Percentiles rank a stretch among this genome's conserved stretches.
These are phyloP conservation scores for Phaffia tasmanica DNA, from an alignment of 768 basidiomycete species.

Conservation along the genomic window DNA sequence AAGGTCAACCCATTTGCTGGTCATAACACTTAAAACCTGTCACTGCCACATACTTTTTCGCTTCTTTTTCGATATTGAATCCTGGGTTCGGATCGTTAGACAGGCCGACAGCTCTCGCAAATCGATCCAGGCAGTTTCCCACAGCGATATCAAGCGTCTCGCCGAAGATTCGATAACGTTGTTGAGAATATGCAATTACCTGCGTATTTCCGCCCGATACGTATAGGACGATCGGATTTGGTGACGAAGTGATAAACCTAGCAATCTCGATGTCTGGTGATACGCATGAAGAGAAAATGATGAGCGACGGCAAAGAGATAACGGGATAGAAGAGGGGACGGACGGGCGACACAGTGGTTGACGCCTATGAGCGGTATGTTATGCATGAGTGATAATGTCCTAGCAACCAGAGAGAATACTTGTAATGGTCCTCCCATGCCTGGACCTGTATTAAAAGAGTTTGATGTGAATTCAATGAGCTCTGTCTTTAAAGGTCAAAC, in stretches of 20 bases:
- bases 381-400: constrained; percentile 77
- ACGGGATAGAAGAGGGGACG: constrained; percentile 35
- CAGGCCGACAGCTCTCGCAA: constrained; percentile 84
- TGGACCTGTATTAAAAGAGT: constrained; percentile 54
- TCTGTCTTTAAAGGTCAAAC: neutral
- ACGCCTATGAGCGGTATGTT: constrained; percentile 88
- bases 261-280: constrained; percentile 94
- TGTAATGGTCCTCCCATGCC: constrained; percentile 98
- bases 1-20: neutral
- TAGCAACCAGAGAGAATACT: constrained; percentile 84
- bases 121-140: constrained; percentile 94
- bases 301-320: constrained; percentile 3
- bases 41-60: constrained; percentile 55
- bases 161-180: constrained; percentile 95
- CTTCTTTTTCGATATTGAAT: constrained; percentile 92
- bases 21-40: neutral
- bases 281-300: neutral
- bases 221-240: constrained; percentile 91
- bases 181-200: constrained; percentile 95
- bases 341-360: constrained; percentile 98
- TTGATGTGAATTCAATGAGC: constrained; percentile 1
- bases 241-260: constrained; percentile 81
- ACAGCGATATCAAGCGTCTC: constrained; percentile 99
- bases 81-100: constrained; percentile 94
- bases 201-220: constrained; percentile 99